Evolutionary conservation across 345 rosid genomes (phyloP).

Genomic region (Geranium brycei): DNA sequence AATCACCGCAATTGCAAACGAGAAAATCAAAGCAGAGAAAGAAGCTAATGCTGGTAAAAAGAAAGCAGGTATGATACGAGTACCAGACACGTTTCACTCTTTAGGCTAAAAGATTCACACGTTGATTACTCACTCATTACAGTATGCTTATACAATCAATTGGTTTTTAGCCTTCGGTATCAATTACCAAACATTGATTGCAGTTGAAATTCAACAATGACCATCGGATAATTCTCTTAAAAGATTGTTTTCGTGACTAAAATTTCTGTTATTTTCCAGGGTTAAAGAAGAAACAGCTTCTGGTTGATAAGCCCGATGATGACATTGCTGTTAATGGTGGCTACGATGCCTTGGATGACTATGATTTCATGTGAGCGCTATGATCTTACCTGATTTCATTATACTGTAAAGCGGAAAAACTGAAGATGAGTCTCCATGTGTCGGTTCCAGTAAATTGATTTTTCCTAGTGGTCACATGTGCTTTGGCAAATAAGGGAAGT

Average conservation of each 20-base stretch:
- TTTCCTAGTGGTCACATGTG: too few relatives aligned
- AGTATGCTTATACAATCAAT: too few relatives aligned
- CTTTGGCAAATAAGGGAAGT: not conserved
- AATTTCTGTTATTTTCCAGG: conserved; percentile 15
- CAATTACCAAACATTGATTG: not conserved
- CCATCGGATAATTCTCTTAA: not conserved
- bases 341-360: conserved; percentile 58
- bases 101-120: not conserved
- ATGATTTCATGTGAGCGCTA: conserved; percentile 65
- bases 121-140: too few relatives aligned
- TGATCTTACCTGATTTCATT: not conserved
- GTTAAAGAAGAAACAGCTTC: conserved; percentile 79
- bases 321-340: conserved; percentile 38
- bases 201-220: not conserved
- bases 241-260: not conserved
- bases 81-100: not conserved
- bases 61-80: conserved; percentile 57
- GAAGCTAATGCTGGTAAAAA: conserved; percentile 65
- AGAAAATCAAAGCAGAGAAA: conserved; percentile 79
- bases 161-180: not conserved
- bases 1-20: conserved; percentile 73
- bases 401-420: not conserved
- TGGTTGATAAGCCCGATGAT: conserved; percentile 60
- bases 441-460: not conserved
- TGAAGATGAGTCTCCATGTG: not conserved